Evolutionary conservation across 208 protist species (phyloP).

Genomic region (Leishmania mexicana): DNA sequence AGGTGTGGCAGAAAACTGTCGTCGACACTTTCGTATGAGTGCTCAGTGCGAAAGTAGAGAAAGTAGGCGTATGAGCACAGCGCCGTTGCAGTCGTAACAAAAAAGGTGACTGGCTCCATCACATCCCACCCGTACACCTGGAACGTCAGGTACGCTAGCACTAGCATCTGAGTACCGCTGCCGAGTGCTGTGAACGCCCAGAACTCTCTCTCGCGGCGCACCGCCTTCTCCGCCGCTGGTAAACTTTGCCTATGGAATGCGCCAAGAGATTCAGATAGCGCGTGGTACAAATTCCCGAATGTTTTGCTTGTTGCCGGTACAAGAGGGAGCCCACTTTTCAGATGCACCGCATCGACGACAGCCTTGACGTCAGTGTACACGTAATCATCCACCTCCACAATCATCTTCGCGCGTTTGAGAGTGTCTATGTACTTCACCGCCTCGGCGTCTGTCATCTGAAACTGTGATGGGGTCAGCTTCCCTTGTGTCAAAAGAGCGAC

Average conservation of each 20-base stretch:
- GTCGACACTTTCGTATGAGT: conserved; percentile 56
- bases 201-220: conserved; percentile 48
- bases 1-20: conserved; percentile 45
- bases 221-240: conserved; percentile 17
- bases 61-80: conserved; percentile 64
- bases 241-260: neutral
- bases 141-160: conserved; percentile 82
- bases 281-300: neutral
- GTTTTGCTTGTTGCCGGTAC: conserved; percentile 24
- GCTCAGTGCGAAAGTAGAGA: conserved; percentile 48
- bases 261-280: conserved; percentile 4
- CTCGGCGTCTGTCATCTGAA: conserved; percentile 52
- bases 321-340: conserved; percentile 47
- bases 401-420: conserved; percentile 40
- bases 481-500: conserved; percentile 40
- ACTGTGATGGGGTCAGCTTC: conserved; percentile 31
- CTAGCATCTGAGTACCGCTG: conserved; percentile 69
- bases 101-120: conserved; percentile 86
- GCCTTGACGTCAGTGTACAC: conserved; percentile 44
- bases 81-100: conserved; percentile 64
- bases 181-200: conserved; percentile 64
- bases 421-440: conserved; percentile 40
- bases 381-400: conserved; percentile 37
- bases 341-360: conserved; percentile 63
- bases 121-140: conserved; percentile 81